Evolutionary conservation across 1,284 basidiomycete species (phyloP), one percentile per base, ranked within the genome.

Genomic region (Ganoderma resinaceum): DNA sequence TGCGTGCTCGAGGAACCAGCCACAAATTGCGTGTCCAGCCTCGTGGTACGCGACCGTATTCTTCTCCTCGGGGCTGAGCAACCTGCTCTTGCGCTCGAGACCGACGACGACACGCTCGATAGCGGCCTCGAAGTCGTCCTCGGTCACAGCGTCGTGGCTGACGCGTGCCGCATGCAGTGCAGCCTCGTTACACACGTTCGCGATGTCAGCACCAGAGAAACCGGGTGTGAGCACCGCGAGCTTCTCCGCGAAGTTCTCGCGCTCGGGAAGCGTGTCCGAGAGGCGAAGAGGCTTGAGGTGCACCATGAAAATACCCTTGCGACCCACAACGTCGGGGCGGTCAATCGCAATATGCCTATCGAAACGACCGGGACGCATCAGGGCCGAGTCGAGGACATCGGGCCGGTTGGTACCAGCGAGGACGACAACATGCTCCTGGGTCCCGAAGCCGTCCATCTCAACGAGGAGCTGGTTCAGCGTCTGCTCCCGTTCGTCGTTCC

Each of bases 361-460:
- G 82, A 99, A 99, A 61, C 98, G 95, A 66, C 97, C 97, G 8
- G 97, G 97, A 69, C 98, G 95, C 90, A 99, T 91, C 68, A 99
- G 86, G 0, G 97, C 97, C 29, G 92, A 87, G 78, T 99, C 97
- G 62, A 99, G 91, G 23, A 99, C 97, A 76, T 99, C 97, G 12
- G 96, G 93, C 76, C 98, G 85, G 82, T 99, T 99, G 26, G 98
- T 99, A 74, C 98, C 97, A 0, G 98, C 96, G 46, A 99, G 88
- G 20, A 99, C 94, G 66, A 99, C 97, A 71, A 99, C 91, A 78
- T 99, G 96, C 80, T 99, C 95, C 73, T 95, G 91, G 16, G 96
- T 97, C 57, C 93, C 93, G 82, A 99, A 99, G 46, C 97, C 97
- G 80, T 99, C 97, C 97, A 99, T 99, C 85, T 99, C 97, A 58